Base-by-base conservation (phyloP, 805 yeast species). In the Naumovozyma dairenensis region DNA sequence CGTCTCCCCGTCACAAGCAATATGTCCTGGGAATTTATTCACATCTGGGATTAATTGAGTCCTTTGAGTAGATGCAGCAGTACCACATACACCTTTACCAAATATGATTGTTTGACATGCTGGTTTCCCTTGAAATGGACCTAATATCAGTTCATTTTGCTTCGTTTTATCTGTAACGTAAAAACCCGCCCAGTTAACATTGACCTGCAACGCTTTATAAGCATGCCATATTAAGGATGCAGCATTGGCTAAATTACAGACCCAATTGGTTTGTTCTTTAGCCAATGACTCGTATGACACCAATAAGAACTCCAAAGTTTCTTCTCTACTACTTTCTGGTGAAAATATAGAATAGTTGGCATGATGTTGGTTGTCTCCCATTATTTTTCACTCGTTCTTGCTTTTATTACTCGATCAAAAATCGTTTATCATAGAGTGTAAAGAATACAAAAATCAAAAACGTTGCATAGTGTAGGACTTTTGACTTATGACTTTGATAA, bases 1-100 rank as follows among this genome's bases (percentile, higher is more conserved):
- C 0, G 97, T 89, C 38, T 78, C 94, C 0, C 95, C 94, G 60
- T 92, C 98, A 60, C 98, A 89, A 0, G 97, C 97, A 43, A 89
- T 92, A 53, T 89, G 97, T 1, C 94, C 94, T 0, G 94, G 94
- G 48, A 74, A 85, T 45, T 70, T 55, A 15, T 79, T 66, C 2
- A 89, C 97, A 53, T 89, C 73, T 1, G 69, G 65, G 8, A 89
- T 96, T 5, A 86, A 50, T 51, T 85, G 94, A 1, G 94, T 80
- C 28, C 55, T 34, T 35, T 58, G 57, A 1, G 63, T 42, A 0
- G 51, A 40, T 0, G 94, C 95, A 2, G 95, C 94, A 1, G 72
- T 62, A 4, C 98, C 97, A 61, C 97, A 92, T 1, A 89, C 97
- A 10, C 98, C 98, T 38, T 62, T 67, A 4, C 95, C 96, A 33